phyloP scores from a whole-genome alignment of 805 yeast species.

The Candida tibetensis region DNA sequence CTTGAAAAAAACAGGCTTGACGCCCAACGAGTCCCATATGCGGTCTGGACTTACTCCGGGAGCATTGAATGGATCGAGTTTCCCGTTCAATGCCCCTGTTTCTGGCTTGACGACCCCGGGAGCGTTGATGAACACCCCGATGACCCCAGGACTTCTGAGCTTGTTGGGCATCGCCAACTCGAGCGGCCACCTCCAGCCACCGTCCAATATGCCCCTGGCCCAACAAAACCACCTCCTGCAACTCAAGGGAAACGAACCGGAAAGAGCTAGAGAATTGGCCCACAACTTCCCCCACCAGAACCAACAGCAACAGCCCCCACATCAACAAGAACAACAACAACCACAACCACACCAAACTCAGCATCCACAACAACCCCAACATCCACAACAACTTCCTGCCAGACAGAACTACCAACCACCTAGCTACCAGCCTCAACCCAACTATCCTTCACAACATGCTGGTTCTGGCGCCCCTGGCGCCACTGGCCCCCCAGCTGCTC shows the following conservation, averaged over 20 bases:
- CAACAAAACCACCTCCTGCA: conserved; percentile 9
- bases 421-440: conserved; percentile 1
- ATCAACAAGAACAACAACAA: conserved; percentile 7
- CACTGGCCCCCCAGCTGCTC: neutral
- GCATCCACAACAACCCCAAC: conserved; percentile 7
- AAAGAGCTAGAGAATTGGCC: neutral
- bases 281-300: conserved; percentile 3
- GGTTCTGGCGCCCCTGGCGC: neutral
- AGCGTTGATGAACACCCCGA: conserved; percentile 39
- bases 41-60: conserved; percentile 75
- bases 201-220: conserved; percentile 4
- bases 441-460: neutral
- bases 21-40: conserved; percentile 72
- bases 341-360: conserved; percentile 3
- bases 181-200: too few species aligned
- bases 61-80: conserved; percentile 27
- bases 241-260: conserved; percentile 7
- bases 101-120: conserved; percentile 42
- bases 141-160: conserved; percentile 48
- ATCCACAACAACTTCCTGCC: conserved; percentile 4
- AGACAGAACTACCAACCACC: conserved; percentile 8
- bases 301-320: conserved; percentile 8
- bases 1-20: conserved; percentile 55
- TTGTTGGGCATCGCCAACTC: conserved; percentile 29
- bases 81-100: conserved; percentile 33